Percentiles rank a stretch among this genome's conserved stretches.
Evolutionary conservation across 441 rosid genomes (phyloP).

Genomic region (Metrosideros polymorpha): DNA sequence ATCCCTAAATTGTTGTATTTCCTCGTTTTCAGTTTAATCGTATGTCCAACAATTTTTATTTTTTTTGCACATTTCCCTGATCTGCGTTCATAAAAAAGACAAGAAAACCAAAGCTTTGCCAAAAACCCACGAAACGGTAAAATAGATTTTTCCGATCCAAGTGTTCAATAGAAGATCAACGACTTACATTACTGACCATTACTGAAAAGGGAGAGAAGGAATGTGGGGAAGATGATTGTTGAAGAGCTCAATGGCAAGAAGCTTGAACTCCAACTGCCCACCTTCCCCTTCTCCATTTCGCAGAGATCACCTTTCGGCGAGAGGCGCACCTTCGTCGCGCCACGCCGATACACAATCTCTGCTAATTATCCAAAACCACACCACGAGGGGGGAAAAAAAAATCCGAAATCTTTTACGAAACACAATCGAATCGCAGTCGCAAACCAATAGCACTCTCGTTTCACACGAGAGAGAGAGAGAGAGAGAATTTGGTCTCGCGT

Average conservation of each 20-base stretch:
- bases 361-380: neutral
- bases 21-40: neutral
- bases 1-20: neutral
- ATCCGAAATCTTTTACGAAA: neutral
- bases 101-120: neutral
- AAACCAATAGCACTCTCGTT: neutral
- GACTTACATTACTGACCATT: neutral
- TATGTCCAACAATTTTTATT: neutral
- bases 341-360: neutral
- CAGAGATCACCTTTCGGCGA: neutral
- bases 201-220: neutral
- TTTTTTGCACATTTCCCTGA: neutral
- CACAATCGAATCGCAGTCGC: neutral
- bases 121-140: neutral
- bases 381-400: too few species aligned
- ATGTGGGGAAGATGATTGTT: neutral
- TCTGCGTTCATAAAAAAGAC: neutral
- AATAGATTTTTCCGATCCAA: neutral
- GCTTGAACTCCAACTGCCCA: neutral
- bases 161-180: neutral
- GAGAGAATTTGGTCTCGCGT: neutral
- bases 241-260: neutral
- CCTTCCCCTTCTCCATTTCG: neutral
- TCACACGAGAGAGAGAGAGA: neutral
- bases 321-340: neutral